Evolutionary conservation across 2,329 filamentous ascomycete genomes (phyloP), one percentile per base, ranked within the genome.

Genomic region (Karstenula rhodostoma): DNA sequence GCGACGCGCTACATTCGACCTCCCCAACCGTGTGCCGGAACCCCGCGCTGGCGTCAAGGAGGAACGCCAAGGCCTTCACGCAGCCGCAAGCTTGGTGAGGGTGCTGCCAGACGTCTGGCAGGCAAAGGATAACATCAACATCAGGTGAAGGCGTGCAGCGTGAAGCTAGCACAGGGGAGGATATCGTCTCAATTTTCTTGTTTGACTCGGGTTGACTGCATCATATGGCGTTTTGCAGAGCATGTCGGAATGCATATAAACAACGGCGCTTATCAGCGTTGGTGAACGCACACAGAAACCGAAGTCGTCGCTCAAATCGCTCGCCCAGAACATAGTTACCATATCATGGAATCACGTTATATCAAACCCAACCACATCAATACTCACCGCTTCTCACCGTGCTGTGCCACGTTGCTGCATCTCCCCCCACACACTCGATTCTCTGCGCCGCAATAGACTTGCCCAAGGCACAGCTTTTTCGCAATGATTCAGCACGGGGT

Each of bases 1-100:
- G 66, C 83, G 88, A 40, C 82, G 86, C 54, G 91, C 91, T 0
- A 80, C 94, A 27, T 77, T 95, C n/a, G 89, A 92, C 13, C 89
- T 95, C 51, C 93, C 92, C 2, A 76, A 62, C 7, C 72, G 70
- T 19, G 73, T 73, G 25, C 72, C 73, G 7, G 57, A 61, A 23
- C 67, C 65, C 37, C 67, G 67, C 50, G 32, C 29, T 4, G 56
- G 56, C 12, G 55, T 72, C 23, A 70, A 72, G 4, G 59, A 64
- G 25, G 68, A 66, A 35, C 68, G 68, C 51, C 42, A 37, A 4
- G 60, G 60, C 13, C 55, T 59, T 8, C 62, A 62, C 40, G 67
- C 71, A 15, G 68, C 73, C 4, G 75, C 73, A 6, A 71, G 68
- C 5, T 65, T 72, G 10, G 68, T 78, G 25, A 65, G 60, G 29